Evolutionary conservation across 2,329 filamentous ascomycete species (phyloP).

Genomic region (Setomelanomma holmii): DNA sequence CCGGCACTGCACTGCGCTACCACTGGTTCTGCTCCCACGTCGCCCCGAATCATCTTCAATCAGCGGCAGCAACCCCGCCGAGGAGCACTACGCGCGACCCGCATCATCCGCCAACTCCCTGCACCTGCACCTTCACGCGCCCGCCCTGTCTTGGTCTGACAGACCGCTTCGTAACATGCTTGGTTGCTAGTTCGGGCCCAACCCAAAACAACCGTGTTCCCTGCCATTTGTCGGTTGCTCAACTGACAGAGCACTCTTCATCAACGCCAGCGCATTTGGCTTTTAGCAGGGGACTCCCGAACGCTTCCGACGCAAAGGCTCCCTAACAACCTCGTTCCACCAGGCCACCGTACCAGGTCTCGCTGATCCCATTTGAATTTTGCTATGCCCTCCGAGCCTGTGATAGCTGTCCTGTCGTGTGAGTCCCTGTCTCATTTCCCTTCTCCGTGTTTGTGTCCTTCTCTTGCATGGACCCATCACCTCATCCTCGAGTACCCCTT

Average conservation of each 20-base stretch:
- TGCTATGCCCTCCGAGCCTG: constrained; percentile 29
- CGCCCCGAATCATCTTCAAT: too few species aligned
- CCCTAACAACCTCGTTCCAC: constrained; percentile 36
- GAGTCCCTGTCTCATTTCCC: constrained; percentile 48
- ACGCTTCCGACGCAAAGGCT: constrained; percentile 36
- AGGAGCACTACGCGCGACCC: constrained; percentile 13
- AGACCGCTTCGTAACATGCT: constrained; percentile 22
- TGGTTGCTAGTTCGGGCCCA: constrained; percentile 25
- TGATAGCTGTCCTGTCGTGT: constrained; percentile 31
- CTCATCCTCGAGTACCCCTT: constrained; percentile 32
- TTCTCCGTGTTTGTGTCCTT: constrained; percentile 34
- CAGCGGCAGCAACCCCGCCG: constrained; percentile 31
- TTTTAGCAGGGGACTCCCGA: constrained; percentile 40
- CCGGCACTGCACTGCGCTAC: constrained; percentile 13
- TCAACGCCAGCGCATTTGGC: constrained; percentile 35
- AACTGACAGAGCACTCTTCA: constrained; percentile 28
- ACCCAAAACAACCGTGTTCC: constrained; percentile 39
- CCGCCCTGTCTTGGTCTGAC: constrained; percentile 13
- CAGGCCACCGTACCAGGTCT: constrained; percentile 29
- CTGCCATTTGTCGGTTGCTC: constrained; percentile 30
- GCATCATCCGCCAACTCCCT: constrained; percentile 41
- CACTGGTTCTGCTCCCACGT: not conserved
- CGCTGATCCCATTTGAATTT: constrained; percentile 33
- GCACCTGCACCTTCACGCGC: constrained; percentile 13
- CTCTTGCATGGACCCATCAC: constrained; percentile 37